Base-by-base conservation (phyloP, 192 early-diverging fungal species). In the Backusella tuberculispora region DNA sequence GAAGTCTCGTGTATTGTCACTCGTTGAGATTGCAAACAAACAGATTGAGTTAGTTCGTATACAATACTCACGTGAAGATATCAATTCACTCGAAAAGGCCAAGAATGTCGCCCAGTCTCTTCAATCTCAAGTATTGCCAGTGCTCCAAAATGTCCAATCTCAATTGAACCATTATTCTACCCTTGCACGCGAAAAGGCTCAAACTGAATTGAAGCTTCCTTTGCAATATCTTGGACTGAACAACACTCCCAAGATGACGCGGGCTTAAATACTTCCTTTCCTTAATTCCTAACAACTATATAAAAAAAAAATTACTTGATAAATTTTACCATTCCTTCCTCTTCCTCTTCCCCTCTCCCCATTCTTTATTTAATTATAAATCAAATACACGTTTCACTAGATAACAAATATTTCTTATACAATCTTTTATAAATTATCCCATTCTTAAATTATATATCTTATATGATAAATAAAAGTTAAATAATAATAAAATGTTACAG, bases 31-130 rank as follows among this genome's bases (percentile, higher is more conserved):
- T 63, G 81, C 85, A 17, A 84, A 83, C 40, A 76, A 85, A 34
- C 82, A 84, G 34, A 83, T 85, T 48, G 77, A 71, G 5, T 69
- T 78, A 10, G 77, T 90, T 45, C 75, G 80, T 56, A 45, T 63
- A 34, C 84, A 90, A 69, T 67, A 84, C 19, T 63, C 64, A 48
- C 82, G 85, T 69, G 75, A 69, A 10, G 83, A 90, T 42, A 69
- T 84, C n/a, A 71, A 83, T 29, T 74, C 83, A 21, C 38, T 84
- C 38, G 81, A 90, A 65, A 88, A 87, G 79, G 86, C 87, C n/a
- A 81, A 79, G 56, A 83, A 88, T 46, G 81, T 90, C 65, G 72
- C 87, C 21, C 68, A 84, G 10, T 70, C 86, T 45, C 83, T 83
- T 41, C 84, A 84, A 65, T 75, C 84, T 10, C 81, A 89, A 69